phyloP scores from a whole-genome alignment of 306 rosid species.

The Trifolium dubium region DNA sequence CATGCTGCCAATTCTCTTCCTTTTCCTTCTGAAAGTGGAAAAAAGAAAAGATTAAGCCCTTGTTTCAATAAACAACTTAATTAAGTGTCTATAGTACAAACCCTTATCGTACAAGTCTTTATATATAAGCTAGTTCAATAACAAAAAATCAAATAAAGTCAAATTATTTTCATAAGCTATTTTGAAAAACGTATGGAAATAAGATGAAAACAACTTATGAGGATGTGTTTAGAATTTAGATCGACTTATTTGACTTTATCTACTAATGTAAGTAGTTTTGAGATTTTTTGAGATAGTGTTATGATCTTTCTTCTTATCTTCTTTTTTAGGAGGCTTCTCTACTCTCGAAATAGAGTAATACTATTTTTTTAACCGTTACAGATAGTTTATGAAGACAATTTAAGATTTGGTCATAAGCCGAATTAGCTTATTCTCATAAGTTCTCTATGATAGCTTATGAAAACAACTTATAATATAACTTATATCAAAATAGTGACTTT shows the following conservation, averaged over 20 bases:
- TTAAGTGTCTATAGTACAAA: not conserved
- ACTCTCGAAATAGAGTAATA: too few species aligned
- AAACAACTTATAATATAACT: not conserved
- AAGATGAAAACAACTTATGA: not conserved
- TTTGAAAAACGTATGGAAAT: too few species aligned
- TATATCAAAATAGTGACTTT: not conserved
- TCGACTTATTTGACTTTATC: not conserved
- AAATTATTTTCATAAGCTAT: too few species aligned
- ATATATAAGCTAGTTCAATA: too few species aligned
- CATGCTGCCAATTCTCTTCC: slow-evolving; percentile 61
- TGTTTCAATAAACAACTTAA: not conserved
- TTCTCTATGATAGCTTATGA: not conserved
- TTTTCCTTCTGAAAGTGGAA: slow-evolving; percentile 47
- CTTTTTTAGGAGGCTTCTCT: too few species aligned
- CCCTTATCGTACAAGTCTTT: too few species aligned
- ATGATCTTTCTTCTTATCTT: too few species aligned
- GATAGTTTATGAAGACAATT: not conserved
- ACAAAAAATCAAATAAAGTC: too few species aligned
- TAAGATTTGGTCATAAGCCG: not conserved
- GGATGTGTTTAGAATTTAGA: too few species aligned
- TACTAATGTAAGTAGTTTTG: not conserved
- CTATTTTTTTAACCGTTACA: too few species aligned
- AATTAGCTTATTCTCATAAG: not conserved
- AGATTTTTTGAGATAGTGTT: not conserved
- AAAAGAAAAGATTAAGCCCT: not conserved